phyloP scores from a whole-genome alignment of 1,139 yeast species.

The Geotrichum siamense region DNA sequence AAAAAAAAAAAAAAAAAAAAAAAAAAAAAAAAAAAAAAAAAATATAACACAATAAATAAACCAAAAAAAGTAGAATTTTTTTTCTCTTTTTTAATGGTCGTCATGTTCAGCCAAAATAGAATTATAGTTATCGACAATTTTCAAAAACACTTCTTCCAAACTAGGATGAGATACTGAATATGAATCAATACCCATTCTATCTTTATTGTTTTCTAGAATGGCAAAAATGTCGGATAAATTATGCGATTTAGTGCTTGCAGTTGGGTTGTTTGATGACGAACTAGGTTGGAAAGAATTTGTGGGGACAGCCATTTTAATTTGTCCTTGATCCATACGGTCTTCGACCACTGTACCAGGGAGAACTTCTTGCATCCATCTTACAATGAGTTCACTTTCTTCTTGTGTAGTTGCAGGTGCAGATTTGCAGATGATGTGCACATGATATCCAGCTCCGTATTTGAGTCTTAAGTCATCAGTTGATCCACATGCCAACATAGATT shows the following conservation, averaged over 20 bases:
- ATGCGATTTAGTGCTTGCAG: neutral
- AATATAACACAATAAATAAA: neutral
- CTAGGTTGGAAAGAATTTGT: constrained; percentile 10
- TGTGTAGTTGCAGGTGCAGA: constrained; percentile 27
- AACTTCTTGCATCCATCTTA: constrained; percentile 21
- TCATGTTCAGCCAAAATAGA: neutral
- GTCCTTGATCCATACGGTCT: constrained; percentile 33
- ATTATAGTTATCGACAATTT: constrained; percentile 26
- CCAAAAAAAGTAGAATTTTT: neutral
- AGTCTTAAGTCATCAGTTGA: constrained; percentile 28
- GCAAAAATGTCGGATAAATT: constrained; percentile 25
- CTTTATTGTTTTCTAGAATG: constrained; percentile 27
- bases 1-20: neutral
- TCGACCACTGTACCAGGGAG: constrained; percentile 28
- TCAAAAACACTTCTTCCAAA: constrained; percentile 34
- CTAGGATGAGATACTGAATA: constrained; percentile 33
- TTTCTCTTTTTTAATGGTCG: neutral
- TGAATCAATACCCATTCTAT: constrained; percentile 26
- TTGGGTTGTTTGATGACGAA: neutral
- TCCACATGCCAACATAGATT: constrained; percentile 33
- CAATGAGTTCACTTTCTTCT: constrained; percentile 26
- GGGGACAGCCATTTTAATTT: constrained; percentile 31
- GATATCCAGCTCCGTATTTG: constrained; percentile 29
- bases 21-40: neutral
- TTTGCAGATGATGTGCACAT: constrained; percentile 30